Percentiles rank a stretch among this genome's conserved stretches.
These are phyloP conservation scores for Aspergillus sp. DNA, from an alignment of 2,329 filamentous ascomycete species.

Conservation along the genomic window DNA sequence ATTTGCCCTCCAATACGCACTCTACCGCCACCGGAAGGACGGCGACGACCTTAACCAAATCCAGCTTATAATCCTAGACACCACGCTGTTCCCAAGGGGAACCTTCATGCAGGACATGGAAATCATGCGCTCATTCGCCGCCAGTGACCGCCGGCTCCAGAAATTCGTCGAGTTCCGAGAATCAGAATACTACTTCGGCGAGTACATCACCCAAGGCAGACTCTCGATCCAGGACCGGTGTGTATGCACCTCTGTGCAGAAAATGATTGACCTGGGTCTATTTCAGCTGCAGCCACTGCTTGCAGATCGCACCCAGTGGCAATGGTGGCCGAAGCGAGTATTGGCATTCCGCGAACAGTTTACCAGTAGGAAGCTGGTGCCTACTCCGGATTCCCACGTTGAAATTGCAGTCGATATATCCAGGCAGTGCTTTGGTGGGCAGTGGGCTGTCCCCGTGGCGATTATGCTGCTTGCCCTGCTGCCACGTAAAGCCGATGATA, in stretches of 20 bases:
- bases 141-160: neutral
- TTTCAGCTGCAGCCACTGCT: conserved; percentile 9
- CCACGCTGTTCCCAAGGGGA: neutral
- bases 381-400: conserved; percentile 1
- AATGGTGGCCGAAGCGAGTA: conserved; percentile 5
- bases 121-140: conserved; percentile 1
- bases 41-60: neutral
- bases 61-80: conserved; percentile 11
- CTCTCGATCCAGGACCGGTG: conserved; percentile 4
- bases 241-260: conserved; percentile 1
- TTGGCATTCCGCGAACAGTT: conserved; percentile 1
- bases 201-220: conserved; percentile 11
- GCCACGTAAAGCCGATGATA: conserved; percentile 2
- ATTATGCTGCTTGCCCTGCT: conserved; percentile 10
- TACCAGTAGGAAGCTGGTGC: neutral
- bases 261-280: conserved; percentile 7
- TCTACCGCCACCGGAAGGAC: conserved; percentile 6
- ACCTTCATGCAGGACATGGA: conserved; percentile 16
- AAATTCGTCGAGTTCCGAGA: conserved; percentile 8
- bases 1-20: conserved; percentile 12
- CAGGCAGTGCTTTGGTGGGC: neutral
- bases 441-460: conserved; percentile 4
- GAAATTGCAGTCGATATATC: conserved; percentile 1
- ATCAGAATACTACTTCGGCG: conserved; percentile 9
- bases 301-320: conserved; percentile 2